Evolutionary conservation across 2,329 filamentous ascomycete species (phyloP), one percentile per base, ranked within the genome.

Genomic region (Paracoccidioides brasiliensis): DNA sequence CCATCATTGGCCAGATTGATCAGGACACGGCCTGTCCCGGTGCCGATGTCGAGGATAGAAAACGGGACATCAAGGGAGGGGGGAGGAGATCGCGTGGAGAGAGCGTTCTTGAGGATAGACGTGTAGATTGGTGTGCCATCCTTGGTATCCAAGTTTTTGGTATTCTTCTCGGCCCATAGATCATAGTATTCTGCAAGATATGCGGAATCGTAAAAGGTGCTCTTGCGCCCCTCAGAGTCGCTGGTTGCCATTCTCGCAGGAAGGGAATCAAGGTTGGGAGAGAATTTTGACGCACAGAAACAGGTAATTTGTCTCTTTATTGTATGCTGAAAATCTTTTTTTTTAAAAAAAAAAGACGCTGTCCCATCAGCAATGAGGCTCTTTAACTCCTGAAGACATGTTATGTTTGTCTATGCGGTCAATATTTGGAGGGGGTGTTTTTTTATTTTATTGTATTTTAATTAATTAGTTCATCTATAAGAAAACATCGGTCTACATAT

Each of bases 111-210:
- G 37, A 52, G 28, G 5, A 52, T 28, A 3, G 49, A 41, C 12
- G 49, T 41, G 15, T 52, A 52, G 12, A 41, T n/a, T 37, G 37
- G 49, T 10, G 9, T 15, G 12, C 49, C 49, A 28, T 52, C 49
- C 9, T 52, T 52, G 12, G 42, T 28, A 28, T 52, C 49, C 5
- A 52, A 22, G 6, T 8, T 52, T 10, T 33, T 52, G 28, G 8
- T 15, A n/a, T 52, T 52, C 14, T 52, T 41, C 38, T 52, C 38
- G 5, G 49, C 49, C 49, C 49, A 52, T 40, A 52, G 9, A 30
- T 52, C 49, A 42, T 52, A 52, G 38, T 41, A 42, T 32, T 52
- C 49, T 9, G 49, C 49, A 15, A 42, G 38, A 28, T 52, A 52
- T 10, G 37, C 38, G 1, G 49, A 52, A 33, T 52, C 49, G 12